Base-by-base conservation (phyloP, 208 protist species). In the Acanthamoeba healyi region DNA sequence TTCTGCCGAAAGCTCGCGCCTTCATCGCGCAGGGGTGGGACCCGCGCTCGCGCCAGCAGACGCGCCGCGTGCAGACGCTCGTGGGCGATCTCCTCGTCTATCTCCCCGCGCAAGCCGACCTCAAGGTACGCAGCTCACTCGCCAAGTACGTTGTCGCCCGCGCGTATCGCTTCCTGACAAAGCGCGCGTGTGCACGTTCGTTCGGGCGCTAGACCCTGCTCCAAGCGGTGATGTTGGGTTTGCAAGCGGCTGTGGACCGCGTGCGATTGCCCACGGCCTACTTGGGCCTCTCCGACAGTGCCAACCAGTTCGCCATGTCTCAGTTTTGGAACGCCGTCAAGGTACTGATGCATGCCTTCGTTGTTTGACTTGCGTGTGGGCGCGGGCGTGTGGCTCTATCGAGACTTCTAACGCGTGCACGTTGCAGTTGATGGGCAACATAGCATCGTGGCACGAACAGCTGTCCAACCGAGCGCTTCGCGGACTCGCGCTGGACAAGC, bases 401-500 rank as follows among this genome's bases (percentile, higher is more conserved):
- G 14, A 89, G 6, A 9, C 3, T 74, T 2, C 2, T 91, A 44
- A n/a, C 54, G 15, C 26, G 58, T 65, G 58, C 49, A 49, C 44
- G n/a, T n/a, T 49, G n/a, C 58, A 92, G 86, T 92, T 92, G 86
- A 65, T 92, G 86, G 58, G 58, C 32, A 92, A 92, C 54, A 72
- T 92, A 1, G 36, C 54, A 22, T 74, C 86, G 29, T 92, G 49
- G 56, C 86, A 92, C 22, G 58, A 92, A 36, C 58, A 46, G 10
- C 54, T 92, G 36, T 92, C 86, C 10, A 92, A 92, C 34, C 51
- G 86, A 26, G 86, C 86, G 29, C 36, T 92, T 0, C 86, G 58
- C 24, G 86, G 29, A 12, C 58, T 92, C 22, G 22, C 56, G 6
- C 38, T 92, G 19, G 86, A 92, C 86, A 67, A 72, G 15, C 49